A percentile compares a stretch with the other conserved stretches of the same genome.
Evolutionary conservation across 148 eudicot genomes (phyloP).

Genomic region (Pharnaceum exiguum): DNA sequence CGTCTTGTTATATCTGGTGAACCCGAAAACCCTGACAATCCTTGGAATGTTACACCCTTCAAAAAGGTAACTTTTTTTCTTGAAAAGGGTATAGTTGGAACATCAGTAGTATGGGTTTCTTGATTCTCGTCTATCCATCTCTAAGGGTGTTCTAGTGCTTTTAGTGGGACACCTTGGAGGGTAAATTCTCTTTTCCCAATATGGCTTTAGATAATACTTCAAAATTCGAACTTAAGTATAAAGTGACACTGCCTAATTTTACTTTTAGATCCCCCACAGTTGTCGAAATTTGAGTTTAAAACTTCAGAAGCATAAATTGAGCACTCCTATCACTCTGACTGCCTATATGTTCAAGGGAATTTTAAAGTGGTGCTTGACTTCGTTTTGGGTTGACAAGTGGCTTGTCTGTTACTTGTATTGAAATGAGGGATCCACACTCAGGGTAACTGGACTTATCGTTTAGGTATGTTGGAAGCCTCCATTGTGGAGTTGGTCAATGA

Average conservation of each 20-base stretch:
- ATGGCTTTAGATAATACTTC: no score
- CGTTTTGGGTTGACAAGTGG: no score
- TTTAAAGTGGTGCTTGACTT: neutral
- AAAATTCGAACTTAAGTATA: no score
- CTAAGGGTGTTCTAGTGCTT: no score
- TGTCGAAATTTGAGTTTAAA: neutral
- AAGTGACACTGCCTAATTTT: neutral
- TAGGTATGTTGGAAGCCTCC: no score
- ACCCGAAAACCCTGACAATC: conserved; percentile 90
- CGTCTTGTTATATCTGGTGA: conserved; percentile 88
- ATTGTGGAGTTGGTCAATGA: no score
- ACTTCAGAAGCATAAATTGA: neutral
- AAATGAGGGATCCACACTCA: no score
- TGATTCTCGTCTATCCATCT: no score
- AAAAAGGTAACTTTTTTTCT: conserved; percentile 47
- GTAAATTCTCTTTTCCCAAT: no score
- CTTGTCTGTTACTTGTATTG: no score
- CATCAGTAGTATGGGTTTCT: neutral
- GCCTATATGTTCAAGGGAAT: neutral
- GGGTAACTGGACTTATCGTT: no score
- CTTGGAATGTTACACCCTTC: conserved; percentile 88
- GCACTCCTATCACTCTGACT: neutral
- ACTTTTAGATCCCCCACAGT: neutral
- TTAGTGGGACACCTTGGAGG: no score
- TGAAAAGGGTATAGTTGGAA: neutral